Base-by-base conservation (phyloP, 1,284 basidiomycete genomes). In the Rhodotorula sp. region DNA sequence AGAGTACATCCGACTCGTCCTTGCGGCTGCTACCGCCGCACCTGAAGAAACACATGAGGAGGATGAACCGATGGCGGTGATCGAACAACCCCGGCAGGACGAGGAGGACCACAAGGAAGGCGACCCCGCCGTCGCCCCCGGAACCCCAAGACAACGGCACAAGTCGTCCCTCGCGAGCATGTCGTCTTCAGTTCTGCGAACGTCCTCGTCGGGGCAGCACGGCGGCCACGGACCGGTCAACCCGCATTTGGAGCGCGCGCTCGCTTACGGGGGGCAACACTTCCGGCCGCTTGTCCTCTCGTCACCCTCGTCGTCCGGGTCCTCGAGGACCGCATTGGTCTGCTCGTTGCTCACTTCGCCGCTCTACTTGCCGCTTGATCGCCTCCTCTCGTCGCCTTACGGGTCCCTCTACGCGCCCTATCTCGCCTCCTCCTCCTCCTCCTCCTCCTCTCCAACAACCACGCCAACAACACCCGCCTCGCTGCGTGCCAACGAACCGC, bases 291-390 rank as follows among this genome's bases (percentile, higher is more conserved):
- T 85, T 1, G 92, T 93, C 80, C 88, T 89, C 15, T 26, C 54
- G 26, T 55, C 54, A 5, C 76, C 49, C 18, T 19, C 19, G 18
- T 15, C 19, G 54, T 28, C 54, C 54, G 26, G 16, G 14, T 26
- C 54, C 5, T 86, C 86, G 26, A 83, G 84, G 47, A 76, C 81
- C 4, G 91, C 92, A 75, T 88, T 95, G 73, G 85, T 86, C 66
- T 85, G 89, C 52, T 68, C 72, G 14, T 86, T 99, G n/a, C 85
- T 92, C 81, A 85, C 88, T 28, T 89, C 90, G 70, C 82, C 91
- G 26, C 83, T 87, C 16, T 95, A 88, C 80, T 84, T 92, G 38
- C 90, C 91, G 5, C 79, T 86, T 47, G 80, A 85, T 2, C 86
- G 84, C 62, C 83, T 91, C 45, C 84, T 88, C 69, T 81, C 78